phyloP scores from a whole-genome alignment of 768 basidiomycete genomes.

The Phallus indusiatus region DNA sequence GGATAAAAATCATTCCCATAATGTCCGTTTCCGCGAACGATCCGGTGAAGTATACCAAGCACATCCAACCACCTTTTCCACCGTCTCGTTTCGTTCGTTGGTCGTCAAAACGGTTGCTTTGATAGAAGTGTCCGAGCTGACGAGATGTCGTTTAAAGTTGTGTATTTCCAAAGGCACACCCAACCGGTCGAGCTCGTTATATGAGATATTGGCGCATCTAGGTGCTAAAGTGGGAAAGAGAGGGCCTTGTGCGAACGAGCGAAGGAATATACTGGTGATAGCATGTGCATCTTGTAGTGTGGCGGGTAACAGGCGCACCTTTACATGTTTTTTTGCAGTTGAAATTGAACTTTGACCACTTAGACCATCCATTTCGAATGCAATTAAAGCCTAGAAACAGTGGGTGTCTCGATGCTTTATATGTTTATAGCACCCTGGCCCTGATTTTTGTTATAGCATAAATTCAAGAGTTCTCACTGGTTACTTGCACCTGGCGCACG shows the following conservation, averaged over 20 bases:
- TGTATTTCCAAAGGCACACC: not conserved
- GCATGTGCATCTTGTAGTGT: not conserved
- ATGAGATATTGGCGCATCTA: not conserved
- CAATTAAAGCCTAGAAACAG: too few relatives aligned
- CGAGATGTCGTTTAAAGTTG: not conserved
- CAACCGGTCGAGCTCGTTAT: not conserved
- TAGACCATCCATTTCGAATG: too few relatives aligned
- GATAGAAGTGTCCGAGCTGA: not conserved
- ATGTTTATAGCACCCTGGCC: too few relatives aligned
- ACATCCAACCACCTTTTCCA: slow-evolving; percentile 1
- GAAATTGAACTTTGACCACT: not conserved
- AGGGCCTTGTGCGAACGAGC: not conserved
- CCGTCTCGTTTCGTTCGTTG: not conserved
- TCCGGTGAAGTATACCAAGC: not conserved
- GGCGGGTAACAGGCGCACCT: not conserved
- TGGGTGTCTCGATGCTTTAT: too few relatives aligned
- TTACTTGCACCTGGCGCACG: too few relatives aligned
- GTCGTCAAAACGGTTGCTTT: not conserved
- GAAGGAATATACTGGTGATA: not conserved
- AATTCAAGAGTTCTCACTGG: too few relatives aligned
- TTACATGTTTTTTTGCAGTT: not conserved
- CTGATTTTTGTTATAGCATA: too few relatives aligned
- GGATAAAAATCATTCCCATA: slow-evolving; percentile 5
- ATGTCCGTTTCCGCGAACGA: not conserved
- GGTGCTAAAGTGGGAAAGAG: not conserved